phyloP scores from a whole-genome alignment of 106 monocot genomes.

The Dioscorea zingiberensis region DNA sequence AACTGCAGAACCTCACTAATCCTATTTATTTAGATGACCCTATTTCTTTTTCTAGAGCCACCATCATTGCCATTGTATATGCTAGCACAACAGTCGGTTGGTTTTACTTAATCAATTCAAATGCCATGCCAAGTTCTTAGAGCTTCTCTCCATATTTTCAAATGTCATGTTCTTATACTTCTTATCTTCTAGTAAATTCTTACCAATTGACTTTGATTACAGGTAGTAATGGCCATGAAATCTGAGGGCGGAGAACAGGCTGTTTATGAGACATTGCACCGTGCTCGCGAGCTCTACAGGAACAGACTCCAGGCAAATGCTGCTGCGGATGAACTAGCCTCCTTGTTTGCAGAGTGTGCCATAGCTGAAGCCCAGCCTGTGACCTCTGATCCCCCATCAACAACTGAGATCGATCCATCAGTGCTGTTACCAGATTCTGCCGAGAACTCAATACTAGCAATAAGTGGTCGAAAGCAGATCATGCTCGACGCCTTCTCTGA shows the following conservation, averaged over 20 bases:
- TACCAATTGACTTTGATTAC: neutral
- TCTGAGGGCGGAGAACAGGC: constrained; percentile 69
- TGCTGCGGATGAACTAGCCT: constrained; percentile 57
- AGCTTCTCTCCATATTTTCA: no score
- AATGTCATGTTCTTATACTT: no score
- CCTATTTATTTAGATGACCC: no score
- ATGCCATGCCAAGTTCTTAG: no score
- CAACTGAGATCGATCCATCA: neutral
- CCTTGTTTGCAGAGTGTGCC: constrained; percentile 86
- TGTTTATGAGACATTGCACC: constrained; percentile 50
- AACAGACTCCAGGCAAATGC: constrained; percentile 38
- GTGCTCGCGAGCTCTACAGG: constrained; percentile 71
- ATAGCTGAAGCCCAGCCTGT: constrained; percentile 65
- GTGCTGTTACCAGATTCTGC: constrained; percentile 10
- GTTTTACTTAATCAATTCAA: no score
- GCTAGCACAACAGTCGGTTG: no score
- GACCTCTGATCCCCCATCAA: neutral
- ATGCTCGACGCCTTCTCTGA: constrained; percentile 85
- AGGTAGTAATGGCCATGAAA: constrained; percentile 65
- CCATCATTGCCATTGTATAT: no score
- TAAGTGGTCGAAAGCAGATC: constrained; percentile 75
- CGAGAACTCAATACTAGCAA: constrained; percentile 58
- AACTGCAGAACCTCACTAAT: no score
- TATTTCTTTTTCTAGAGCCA: no score
- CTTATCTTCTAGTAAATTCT: no score